phyloP scores from a whole-genome alignment of 2,329 filamentous ascomycete species.

The Pseudocercospora macadamiae region DNA sequence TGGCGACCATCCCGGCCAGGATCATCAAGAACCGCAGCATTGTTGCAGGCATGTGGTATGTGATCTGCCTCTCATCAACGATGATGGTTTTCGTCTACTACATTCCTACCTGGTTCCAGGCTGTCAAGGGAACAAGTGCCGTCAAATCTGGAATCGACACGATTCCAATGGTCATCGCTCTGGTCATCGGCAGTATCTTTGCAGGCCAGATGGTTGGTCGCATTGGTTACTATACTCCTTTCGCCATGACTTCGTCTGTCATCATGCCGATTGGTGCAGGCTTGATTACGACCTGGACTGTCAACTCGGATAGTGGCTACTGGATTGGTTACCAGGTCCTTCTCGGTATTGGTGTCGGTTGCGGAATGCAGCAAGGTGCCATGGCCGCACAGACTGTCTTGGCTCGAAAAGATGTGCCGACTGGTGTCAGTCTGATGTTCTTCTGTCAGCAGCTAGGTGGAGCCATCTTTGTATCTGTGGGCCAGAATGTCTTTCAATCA shows the following conservation, averaged over 20 bases:
- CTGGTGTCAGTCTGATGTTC: conserved; percentile 44
- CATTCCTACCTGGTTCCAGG: conserved; percentile 52
- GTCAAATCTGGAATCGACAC: conserved; percentile 53
- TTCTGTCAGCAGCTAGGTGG: conserved; percentile 50
- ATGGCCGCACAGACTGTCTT: conserved; percentile 46
- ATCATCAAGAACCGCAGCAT: conserved; percentile 50
- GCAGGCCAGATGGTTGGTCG: conserved; percentile 41
- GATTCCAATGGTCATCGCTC: conserved; percentile 48
- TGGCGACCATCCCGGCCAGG: conserved; percentile 47
- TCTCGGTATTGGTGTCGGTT: conserved; percentile 48
- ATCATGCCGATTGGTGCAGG: conserved; percentile 50
- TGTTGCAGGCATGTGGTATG: conserved; percentile 42
- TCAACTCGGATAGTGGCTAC: conserved; percentile 40
- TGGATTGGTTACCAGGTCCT: conserved; percentile 57
- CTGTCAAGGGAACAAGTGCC: conserved; percentile 49
- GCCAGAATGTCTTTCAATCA: conserved; percentile 38
- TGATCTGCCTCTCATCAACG: conserved; percentile 44
- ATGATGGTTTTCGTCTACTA: conserved; percentile 52
- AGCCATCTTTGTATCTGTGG: conserved; percentile 47
- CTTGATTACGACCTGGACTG: conserved; percentile 48
- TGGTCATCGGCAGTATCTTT: conserved; percentile 42
- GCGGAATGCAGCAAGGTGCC: conserved; percentile 46
- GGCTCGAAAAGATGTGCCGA: conserved; percentile 41
- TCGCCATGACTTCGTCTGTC: conserved; percentile 43
- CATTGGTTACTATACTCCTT: conserved; percentile 52